phyloP scores from a whole-genome alignment of 169 alveolate genomes.

The Plasmodium fragile region DNA sequence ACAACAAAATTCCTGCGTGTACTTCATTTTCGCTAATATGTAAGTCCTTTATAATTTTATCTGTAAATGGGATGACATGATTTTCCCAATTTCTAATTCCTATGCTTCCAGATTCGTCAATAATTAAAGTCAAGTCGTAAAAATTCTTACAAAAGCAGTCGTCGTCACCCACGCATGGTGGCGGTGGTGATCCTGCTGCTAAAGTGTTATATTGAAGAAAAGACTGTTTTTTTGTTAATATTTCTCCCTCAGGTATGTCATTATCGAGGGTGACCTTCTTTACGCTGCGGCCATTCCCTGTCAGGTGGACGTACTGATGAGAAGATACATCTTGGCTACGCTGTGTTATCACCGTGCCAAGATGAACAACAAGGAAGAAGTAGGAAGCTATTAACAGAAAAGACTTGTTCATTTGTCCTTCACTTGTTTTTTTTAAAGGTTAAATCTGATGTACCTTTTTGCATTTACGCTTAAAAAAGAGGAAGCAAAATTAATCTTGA shows the following conservation, averaged over 20 bases:
- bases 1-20: conserved; percentile 64
- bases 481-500: conserved; percentile 8
- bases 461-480: conserved; percentile 31
- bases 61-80: conserved; percentile 61
- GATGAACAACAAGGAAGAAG: conserved; percentile 38
- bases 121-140: conserved; percentile 72
- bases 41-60: conserved; percentile 40
- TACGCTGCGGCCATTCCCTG: background rate
- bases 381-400: conserved; percentile 48
- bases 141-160: conserved; percentile 56
- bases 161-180: conserved; percentile 58
- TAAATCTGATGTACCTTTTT: conserved; percentile 2
- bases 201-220: conserved; percentile 25
- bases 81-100: conserved; percentile 27
- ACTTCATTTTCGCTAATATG: conserved; percentile 41
- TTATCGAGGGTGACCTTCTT: background rate
- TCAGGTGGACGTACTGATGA: conserved; percentile 13
- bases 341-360: conserved; percentile 6
- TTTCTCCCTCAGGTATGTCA: background rate
- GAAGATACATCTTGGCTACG: conserved; percentile 29
- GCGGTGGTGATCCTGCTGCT: background rate
- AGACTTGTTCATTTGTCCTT: conserved; percentile 61
- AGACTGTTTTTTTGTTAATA: conserved; percentile 13
- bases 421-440: conserved; percentile 23
- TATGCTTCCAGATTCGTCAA: conserved; percentile 72